These are phyloP conservation scores for Chloropicon primus DNA, from an alignment of 139 green algal genomes.

Conservation along the genomic window DNA sequence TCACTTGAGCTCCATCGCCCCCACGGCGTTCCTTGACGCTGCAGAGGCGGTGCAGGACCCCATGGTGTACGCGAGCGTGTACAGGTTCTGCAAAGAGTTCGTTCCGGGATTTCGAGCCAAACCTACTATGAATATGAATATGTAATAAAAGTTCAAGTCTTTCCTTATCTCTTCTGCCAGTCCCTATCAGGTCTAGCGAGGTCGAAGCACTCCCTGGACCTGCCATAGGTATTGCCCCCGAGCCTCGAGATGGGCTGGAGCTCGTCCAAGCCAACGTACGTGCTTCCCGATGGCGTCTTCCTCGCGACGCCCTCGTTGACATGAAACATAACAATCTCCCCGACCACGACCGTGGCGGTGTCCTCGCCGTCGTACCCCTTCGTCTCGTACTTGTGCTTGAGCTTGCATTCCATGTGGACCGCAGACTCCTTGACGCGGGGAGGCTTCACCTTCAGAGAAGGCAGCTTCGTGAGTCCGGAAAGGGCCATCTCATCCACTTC, in stretches of 20 bases:
- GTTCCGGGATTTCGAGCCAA: not conserved
- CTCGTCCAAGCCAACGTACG: not conserved
- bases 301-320: conserved; percentile 42
- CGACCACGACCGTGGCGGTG: conserved; percentile 58
- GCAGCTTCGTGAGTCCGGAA: not conserved
- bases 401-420: conserved; percentile 76
- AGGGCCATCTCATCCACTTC: conserved; percentile 68
- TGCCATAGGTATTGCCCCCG: conserved; percentile 60
- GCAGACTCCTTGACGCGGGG: conserved; percentile 69
- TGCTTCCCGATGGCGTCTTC: not conserved
- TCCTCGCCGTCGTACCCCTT: conserved; percentile 18
- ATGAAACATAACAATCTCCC: conserved; percentile 72
- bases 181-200: conserved; percentile 46
- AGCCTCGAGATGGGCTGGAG: conserved; percentile 35
- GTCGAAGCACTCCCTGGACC: conserved; percentile 45
- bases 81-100: conserved; percentile 5
- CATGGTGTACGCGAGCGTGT: conserved; percentile 18
- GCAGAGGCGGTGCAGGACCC: conserved; percentile 19
- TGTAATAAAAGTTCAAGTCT: too few species aligned
- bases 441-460: conserved; percentile 41
- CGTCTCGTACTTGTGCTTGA: conserved; percentile 48
- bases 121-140: too few species aligned
- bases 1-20: conserved; percentile 7
- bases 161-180: conserved; percentile 9
- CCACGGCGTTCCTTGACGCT: conserved; percentile 18